Conservation (phyloP, 345 rosid species). For the Aquilaria malaccensis region DNA sequence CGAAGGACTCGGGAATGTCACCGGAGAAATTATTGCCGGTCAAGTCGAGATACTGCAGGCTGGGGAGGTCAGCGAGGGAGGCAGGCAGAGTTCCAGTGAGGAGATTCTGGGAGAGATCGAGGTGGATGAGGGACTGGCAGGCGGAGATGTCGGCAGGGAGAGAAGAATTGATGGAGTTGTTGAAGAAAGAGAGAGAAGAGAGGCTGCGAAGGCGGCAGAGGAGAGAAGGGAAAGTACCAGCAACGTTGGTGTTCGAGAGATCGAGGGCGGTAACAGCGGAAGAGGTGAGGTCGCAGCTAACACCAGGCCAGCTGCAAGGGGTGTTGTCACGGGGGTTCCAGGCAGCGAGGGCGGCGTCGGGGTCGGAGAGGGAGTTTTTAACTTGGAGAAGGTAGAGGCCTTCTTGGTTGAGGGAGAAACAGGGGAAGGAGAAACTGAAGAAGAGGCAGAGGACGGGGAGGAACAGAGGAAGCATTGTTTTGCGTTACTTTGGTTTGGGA, state of each 20-base stretch:
- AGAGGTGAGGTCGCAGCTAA: constrained; percentile 36
- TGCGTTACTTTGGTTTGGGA: background rate
- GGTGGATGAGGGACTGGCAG: constrained; percentile 50
- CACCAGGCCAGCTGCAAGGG: constrained; percentile 59
- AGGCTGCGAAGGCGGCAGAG: constrained; percentile 65
- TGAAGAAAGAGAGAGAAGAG: constrained; percentile 39
- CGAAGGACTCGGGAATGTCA: constrained; percentile 62
- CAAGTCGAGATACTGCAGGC: constrained; percentile 52
- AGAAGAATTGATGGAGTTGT: constrained; percentile 57
- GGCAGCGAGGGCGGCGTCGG: constrained; percentile 43
- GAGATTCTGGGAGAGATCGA: constrained; percentile 76
- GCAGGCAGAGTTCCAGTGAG: constrained; percentile 63
- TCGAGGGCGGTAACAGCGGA: constrained; percentile 57
- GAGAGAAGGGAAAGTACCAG: constrained; percentile 68
- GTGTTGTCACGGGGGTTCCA: constrained; percentile 45
- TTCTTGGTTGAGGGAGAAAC: constrained; percentile 51
- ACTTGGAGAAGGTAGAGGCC: constrained; percentile 48
- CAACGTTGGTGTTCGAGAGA: constrained; percentile 46
- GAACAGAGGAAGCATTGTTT: constrained; percentile 15
- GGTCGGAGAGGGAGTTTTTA: constrained; percentile 46
- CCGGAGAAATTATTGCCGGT: constrained; percentile 91
- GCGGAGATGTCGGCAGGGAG: constrained; percentile 59
- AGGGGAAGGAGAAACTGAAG: constrained; percentile 7
- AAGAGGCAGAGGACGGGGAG: constrained; percentile 24
- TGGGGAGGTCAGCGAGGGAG: constrained; percentile 49